Evolutionary conservation across 2,329 filamentous ascomycete genomes (phyloP).

Genomic region (Sporothrix pseudoabietina): DNA sequence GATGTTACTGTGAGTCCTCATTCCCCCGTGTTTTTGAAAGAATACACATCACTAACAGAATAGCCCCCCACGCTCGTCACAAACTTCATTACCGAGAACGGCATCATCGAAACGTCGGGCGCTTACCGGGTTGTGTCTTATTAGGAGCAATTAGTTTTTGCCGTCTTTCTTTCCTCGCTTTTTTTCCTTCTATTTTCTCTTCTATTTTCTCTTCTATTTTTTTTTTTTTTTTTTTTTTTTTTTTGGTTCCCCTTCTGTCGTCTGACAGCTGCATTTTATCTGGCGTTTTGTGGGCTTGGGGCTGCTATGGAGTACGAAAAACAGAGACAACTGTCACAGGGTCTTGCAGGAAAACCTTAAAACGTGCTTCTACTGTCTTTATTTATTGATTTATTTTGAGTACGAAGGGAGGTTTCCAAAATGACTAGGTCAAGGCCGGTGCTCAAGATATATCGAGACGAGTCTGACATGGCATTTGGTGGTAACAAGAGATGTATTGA

Average conservation of each 20-base stretch:
- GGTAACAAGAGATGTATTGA: too few species aligned
- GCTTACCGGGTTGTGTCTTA: constrained; percentile 33
- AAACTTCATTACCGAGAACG: constrained; percentile 74
- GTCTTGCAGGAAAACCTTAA: neutral
- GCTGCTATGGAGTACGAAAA: too few species aligned
- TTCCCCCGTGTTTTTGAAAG: too few species aligned
- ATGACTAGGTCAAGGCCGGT: neutral
- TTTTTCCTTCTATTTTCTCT: neutral
- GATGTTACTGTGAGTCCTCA: constrained; percentile 63
- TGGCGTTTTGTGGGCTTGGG: too few species aligned
- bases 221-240: neutral
- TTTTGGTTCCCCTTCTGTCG: too few species aligned
- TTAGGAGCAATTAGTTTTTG: constrained; percentile 7
- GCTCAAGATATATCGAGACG: too few species aligned
- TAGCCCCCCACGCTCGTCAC: constrained; percentile 69
- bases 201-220: neutral
- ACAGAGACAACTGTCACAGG: neutral
- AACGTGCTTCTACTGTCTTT: neutral
- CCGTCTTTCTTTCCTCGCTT: neutral
- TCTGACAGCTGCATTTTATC: too few species aligned
- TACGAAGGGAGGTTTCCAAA: neutral
- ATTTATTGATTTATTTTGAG: neutral
- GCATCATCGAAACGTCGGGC: constrained; percentile 49
- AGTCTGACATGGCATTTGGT: too few species aligned
- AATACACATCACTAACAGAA: neutral